A percentile compares a stretch with the other conserved stretches of the same genome.
Conservation (phyloP, 352 stramenopile species). For the Pythium phragmitis region DNA sequence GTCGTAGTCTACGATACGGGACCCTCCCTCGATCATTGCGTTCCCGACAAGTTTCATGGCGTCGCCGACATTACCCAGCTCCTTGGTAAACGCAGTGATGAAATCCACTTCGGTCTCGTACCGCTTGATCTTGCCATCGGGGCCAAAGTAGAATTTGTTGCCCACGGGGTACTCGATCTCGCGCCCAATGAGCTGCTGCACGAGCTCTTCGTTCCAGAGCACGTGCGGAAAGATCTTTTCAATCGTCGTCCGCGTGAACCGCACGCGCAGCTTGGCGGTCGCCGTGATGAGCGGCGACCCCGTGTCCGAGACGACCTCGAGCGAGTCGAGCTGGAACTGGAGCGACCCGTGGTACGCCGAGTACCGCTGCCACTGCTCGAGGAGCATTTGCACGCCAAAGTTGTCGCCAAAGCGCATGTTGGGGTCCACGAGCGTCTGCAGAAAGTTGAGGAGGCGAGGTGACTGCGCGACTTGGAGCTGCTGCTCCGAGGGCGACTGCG, state of each 20-base stretch:
- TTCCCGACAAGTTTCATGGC: slow-evolving; percentile 22
- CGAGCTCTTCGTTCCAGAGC: slow-evolving; percentile 33
- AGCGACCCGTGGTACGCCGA: slow-evolving; percentile 45
- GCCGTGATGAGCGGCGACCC: slow-evolving; percentile 12
- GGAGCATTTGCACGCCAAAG: slow-evolving; percentile 34
- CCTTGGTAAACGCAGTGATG: slow-evolving; percentile 24
- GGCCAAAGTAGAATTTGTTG: slow-evolving; percentile 33
- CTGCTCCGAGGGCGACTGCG: slow-evolving; percentile 25
- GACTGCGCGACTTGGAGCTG: slow-evolving; percentile 13
- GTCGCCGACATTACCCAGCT: slow-evolving; percentile 17
- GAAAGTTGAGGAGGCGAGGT: slow-evolving; percentile 33
- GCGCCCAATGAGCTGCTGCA: slow-evolving; percentile 38
- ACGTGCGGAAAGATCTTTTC: slow-evolving; percentile 40
- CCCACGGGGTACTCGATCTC: slow-evolving; percentile 28
- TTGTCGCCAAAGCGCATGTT: slow-evolving; percentile 48
- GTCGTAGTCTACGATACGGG: slow-evolving; percentile 11
- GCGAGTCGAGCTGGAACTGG: slow-evolving; percentile 43
- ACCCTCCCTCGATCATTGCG: slow-evolving; percentile 22
- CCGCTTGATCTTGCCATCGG: slow-evolving; percentile 25
- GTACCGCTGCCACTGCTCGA: slow-evolving; percentile 61
- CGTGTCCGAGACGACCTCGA: slow-evolving; percentile 30
- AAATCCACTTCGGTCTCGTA: slow-evolving; percentile 33
- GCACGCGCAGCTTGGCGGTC: slow-evolving; percentile 16
- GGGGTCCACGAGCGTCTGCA: slow-evolving; percentile 38
- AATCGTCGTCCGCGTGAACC: slow-evolving; percentile 24